Percentiles rank a stretch among this genome's conserved stretches.
phyloP scores from a whole-genome alignment of 495 filamentous ascomycete genomes.

The Penicillium maclennaniae region DNA sequence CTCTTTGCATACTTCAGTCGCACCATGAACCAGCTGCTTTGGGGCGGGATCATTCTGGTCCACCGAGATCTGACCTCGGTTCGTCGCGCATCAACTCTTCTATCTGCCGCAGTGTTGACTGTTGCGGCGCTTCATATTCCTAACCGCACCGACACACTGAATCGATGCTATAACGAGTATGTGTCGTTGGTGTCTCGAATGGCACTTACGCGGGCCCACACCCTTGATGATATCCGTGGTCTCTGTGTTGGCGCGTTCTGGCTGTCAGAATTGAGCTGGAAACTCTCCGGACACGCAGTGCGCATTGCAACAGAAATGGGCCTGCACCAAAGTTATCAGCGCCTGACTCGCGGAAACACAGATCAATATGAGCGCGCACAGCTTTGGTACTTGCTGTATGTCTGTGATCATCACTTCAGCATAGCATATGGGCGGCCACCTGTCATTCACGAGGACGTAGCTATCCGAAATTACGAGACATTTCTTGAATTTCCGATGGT shows the following conservation, averaged over 20 bases:
- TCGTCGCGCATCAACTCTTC: slow-evolving; percentile 45
- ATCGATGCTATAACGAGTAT: slow-evolving; percentile 50
- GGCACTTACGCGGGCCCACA: slow-evolving; percentile 48
- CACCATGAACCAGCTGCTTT: slow-evolving; percentile 53
- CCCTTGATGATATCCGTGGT: slow-evolving; percentile 49
- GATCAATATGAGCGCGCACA: slow-evolving; percentile 51
- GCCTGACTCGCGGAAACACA: slow-evolving; percentile 38
- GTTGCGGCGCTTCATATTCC: slow-evolving; percentile 52
- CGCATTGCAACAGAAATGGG: slow-evolving; percentile 53
- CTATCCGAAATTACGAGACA: slow-evolving; percentile 49
- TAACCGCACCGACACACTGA: slow-evolving; percentile 47
- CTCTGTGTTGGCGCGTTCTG: slow-evolving; percentile 53
- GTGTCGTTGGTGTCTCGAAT: slow-evolving; percentile 48
- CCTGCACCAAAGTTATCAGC: slow-evolving; percentile 49
- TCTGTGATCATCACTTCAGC: slow-evolving; percentile 55
- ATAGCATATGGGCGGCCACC: slow-evolving; percentile 53
- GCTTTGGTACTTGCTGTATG: slow-evolving; percentile 51
- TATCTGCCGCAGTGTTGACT: slow-evolving; percentile 49
- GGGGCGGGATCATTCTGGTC: slow-evolving; percentile 53
- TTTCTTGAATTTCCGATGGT: slow-evolving; percentile 47
- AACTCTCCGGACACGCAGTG: slow-evolving; percentile 51
- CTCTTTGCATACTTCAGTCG: slow-evolving; percentile 51
- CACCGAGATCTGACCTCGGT: slow-evolving; percentile 47
- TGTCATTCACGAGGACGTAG: slow-evolving; percentile 51
- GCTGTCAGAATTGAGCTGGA: slow-evolving; percentile 53